Base-by-base conservation (phyloP, 2,329 filamentous ascomycete genomes). In the Zopfia rhizophila region DNA sequence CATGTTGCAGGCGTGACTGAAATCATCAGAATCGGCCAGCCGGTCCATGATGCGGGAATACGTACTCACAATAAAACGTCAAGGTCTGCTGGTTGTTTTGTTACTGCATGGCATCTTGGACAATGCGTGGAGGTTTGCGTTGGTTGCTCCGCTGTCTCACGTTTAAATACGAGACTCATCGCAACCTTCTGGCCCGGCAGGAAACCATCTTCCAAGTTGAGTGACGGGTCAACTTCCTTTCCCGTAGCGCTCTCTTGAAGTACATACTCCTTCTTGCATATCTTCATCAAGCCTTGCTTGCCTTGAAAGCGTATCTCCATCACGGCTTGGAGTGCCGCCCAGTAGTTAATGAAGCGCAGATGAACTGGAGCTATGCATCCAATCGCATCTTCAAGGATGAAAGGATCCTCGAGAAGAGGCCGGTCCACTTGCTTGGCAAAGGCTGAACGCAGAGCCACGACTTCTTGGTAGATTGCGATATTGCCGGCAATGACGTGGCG, bases 121-220 rank as follows among this genome's bases (percentile, higher is more conserved):
- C n/a, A n/a, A n/a, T n/a, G n/a, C n/a, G n/a, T n/a, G n/a, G n/a
- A n/a, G n/a, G n/a, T n/a, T n/a, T n/a, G n/a, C n/a, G n/a, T n/a
- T n/a, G n/a, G n/a, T n/a, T n/a, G n/a, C n/a, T n/a, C n/a, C n/a
- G n/a, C n/a, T n/a, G n/a, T n/a, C n/a, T n/a, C n/a, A n/a, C n/a
- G n/a, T n/a, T n/a, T 32, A 24, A 46, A 52, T 4, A 53, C 21
- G 24, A 53, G 32, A 32, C 46, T 50, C 55, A 56, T 58, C 3
- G 48, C 45, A 10, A 58, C 33, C 11, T 33, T 35, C 22, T 52
- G 52, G 5, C 55, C 55, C 12, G 55, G 55, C 1, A 58, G 33
- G 17, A 58, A 53, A 1, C 40, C 45, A 6, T 35, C 13, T 4
- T 53, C 22, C 33, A 32, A 53, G 12, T 24, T 10, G 21, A 17